Evolutionary conservation across 2,329 filamentous ascomycete species (phyloP).

Genomic region (Trichoderma sp.): DNA sequence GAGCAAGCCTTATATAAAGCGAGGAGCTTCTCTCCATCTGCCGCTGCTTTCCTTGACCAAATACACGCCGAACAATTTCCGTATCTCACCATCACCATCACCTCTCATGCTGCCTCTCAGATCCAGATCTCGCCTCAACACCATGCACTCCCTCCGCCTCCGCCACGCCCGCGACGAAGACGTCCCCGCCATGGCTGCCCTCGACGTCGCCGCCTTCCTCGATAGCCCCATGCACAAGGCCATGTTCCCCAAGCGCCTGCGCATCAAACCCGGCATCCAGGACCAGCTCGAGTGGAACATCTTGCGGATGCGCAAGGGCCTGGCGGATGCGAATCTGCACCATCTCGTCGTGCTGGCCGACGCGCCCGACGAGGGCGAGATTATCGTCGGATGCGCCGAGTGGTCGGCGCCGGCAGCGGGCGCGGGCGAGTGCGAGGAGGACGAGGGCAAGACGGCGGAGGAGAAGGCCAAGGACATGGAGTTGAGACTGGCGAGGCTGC

Average conservation of each 20-base stretch:
- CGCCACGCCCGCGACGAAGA: slow-evolving; percentile 24
- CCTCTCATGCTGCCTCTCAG: background rate
- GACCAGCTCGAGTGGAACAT: slow-evolving; percentile 27
- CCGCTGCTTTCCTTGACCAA: background rate
- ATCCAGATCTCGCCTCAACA: background rate
- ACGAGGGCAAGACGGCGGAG: slow-evolving; percentile 11
- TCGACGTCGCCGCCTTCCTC: slow-evolving; percentile 25
- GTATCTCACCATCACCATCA: background rate
- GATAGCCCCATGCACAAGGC: slow-evolving; percentile 26
- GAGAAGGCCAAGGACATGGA: slow-evolving; percentile 20
- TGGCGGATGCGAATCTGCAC: slow-evolving; percentile 10
- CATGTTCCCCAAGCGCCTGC: slow-evolving; percentile 26
- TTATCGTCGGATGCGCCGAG: slow-evolving; percentile 25
- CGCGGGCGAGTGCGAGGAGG: background rate
- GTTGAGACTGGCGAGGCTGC: slow-evolving; percentile 10
- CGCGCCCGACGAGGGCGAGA: slow-evolving; percentile 10
- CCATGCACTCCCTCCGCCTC: slow-evolving; percentile 22
- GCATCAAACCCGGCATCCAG: slow-evolving; percentile 26
- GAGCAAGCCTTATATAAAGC: background rate
- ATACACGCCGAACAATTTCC: background rate
- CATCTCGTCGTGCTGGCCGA: slow-evolving; percentile 15
- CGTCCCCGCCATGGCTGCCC: slow-evolving; percentile 25
- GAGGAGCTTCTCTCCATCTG: background rate
- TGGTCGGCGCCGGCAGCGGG: slow-evolving; percentile 23
- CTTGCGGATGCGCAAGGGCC: slow-evolving; percentile 14